Conservation (phyloP, 208 protist species). For the Crithidia fasciculata region DNA sequence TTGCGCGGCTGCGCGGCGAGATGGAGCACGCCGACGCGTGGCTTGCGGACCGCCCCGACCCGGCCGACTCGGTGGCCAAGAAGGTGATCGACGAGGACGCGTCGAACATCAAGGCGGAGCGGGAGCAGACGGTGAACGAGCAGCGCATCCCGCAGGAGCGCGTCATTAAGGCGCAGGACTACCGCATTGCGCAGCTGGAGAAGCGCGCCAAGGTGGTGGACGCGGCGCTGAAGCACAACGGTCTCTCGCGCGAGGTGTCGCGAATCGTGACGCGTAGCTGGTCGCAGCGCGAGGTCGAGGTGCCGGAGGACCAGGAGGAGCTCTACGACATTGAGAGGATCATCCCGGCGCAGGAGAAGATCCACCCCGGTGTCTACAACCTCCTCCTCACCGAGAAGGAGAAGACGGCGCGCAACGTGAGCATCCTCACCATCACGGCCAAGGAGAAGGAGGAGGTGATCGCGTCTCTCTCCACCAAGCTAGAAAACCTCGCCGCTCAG, state of each 20-base stretch:
- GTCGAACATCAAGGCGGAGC: constrained; percentile 52
- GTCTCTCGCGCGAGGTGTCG: constrained; percentile 62
- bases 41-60: constrained; percentile 47
- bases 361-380: constrained; percentile 87
- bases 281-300: constrained; percentile 52
- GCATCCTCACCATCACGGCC: constrained; percentile 65
- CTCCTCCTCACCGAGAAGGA: constrained; percentile 83
- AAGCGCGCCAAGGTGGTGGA: constrained; percentile 70
- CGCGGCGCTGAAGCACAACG: constrained; percentile 62
- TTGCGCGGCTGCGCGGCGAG: constrained; percentile 58
- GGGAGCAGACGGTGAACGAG: constrained; percentile 56
- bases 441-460: constrained; percentile 86
- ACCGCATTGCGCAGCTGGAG: constrained; percentile 80
- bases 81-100: constrained; percentile 69
- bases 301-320: constrained; percentile 47
- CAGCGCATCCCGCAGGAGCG: constrained; percentile 77
- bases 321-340: constrained; percentile 86
- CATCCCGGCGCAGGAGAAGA: constrained; percentile 83
- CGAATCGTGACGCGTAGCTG: constrained; percentile 61
- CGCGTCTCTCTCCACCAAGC: constrained; percentile 54
- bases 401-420: constrained; percentile 62
- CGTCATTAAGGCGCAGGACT: constrained; percentile 90
- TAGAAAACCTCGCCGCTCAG: constrained; percentile 56
- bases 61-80: constrained; percentile 42
- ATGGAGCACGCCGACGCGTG: constrained; percentile 53